Evolutionary conservation across 495 filamentous ascomycete genomes (phyloP), one percentile per base, ranked within the genome.

Genomic region (Tirmania nivea): DNA sequence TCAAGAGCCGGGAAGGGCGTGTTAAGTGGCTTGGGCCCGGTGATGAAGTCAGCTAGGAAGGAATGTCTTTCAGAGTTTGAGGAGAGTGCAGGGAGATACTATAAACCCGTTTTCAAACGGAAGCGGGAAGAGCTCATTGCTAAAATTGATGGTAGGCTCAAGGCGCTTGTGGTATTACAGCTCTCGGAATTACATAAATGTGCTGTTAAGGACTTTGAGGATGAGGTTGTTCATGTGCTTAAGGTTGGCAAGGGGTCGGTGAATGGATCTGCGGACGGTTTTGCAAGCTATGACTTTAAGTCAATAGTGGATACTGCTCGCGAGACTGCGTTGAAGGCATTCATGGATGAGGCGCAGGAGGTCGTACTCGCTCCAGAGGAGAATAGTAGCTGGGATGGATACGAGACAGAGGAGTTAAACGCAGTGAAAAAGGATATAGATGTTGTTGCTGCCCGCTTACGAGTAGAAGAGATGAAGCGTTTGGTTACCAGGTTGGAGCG

Each of bases 391-490:
- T 64, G 62, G 62, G 58, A 61, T 31, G 58, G 50, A 35, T 81
- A 79, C 63, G 71, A 76, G 60, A 25, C n/a, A 6, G 73, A 79
- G 52, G 75, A 84, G 60, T 59, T 82, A 52, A 63, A 65, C 16
- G 66, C 79, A 49, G 78, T 75, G 58, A 70, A 76, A 56, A 89
- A 90, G 62, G 90, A 96, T 47, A 73, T 97, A 17, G 80, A 87
- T 55, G 83, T 90, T 58, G 84, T 89, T 57, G 90, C 85, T 56
- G 72, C 74, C 21, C 76, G 80, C 14, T 70, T 97, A 56, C 75
- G 90, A 51, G 83, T 84, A 57, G 90, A 97, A 59, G 90, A 97
- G 67, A 94, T 97, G 86, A 76, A 88, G 52, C 80, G 90, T 12
- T 71, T 97, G 50, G 90, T 90, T 1, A 85, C 76, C 16, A 76